These are phyloP conservation scores for Pleodorina starrii DNA, from an alignment of 139 green algal genomes.

Conservation along the genomic window DNA sequence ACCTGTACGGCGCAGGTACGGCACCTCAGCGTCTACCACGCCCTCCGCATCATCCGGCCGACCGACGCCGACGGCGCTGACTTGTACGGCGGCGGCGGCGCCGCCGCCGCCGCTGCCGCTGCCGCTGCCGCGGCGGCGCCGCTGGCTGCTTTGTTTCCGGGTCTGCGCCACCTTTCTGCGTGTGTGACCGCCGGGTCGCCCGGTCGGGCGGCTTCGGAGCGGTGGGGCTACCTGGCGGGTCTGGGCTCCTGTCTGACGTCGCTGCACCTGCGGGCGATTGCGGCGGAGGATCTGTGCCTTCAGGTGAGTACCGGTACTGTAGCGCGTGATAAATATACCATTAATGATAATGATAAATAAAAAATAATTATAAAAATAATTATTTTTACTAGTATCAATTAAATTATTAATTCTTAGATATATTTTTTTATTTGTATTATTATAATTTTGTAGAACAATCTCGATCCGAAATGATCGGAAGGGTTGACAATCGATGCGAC, in stretches of 20 bases:
- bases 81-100: not conserved
- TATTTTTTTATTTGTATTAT: too few relatives aligned
- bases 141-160: constrained; percentile 28
- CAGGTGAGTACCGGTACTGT: constrained; percentile 37
- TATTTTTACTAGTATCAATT: too few relatives aligned
- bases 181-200: not conserved
- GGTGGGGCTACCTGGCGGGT: constrained; percentile 33
- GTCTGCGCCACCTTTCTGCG: constrained; percentile 23
- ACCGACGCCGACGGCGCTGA: not conserved
- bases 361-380: too few relatives aligned
- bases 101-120: too few relatives aligned
- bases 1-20: constrained; percentile 2
- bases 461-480: too few relatives aligned
- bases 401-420: too few relatives aligned
- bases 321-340: too few relatives aligned
- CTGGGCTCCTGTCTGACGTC: not conserved
- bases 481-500: too few relatives aligned
- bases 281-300: constrained; percentile 36
- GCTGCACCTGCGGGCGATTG: constrained; percentile 28
- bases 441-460: too few relatives aligned
- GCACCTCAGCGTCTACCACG: constrained; percentile 39
- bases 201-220: constrained; percentile 2
- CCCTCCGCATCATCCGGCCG: not conserved
- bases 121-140: not conserved
- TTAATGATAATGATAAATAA: too few relatives aligned